Percentiles rank a stretch among this genome's conserved stretches.
These are phyloP conservation scores for Triticum timopheevii DNA, from an alignment of 176 grass and related monocot genomes.

Conservation along the genomic window DNA sequence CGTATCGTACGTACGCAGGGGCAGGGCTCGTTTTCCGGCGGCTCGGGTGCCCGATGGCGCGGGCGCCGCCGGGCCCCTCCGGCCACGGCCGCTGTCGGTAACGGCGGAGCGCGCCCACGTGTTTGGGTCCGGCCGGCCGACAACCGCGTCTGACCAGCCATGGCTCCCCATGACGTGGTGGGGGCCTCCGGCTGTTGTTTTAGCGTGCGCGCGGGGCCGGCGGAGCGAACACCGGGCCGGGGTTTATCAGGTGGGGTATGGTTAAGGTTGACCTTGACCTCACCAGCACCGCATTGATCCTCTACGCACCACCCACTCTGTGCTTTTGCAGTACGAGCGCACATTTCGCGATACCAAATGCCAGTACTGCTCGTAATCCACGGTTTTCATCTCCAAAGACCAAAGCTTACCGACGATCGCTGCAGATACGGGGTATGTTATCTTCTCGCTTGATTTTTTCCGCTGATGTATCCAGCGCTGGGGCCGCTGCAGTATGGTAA, in stretches of 20 bases:
- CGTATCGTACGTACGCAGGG: neutral
- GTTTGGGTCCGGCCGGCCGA: conserved; percentile 12
- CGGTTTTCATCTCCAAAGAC: neutral
- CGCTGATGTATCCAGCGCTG: neutral
- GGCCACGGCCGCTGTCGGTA: conserved; percentile 44
- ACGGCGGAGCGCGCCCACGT: conserved; percentile 8
- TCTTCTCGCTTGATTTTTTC: conserved; percentile 8
- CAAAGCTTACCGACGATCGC: conserved; percentile 10
- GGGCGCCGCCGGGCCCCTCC: conserved; percentile 15
- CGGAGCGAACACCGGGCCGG: neutral
- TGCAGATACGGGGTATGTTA: neutral
- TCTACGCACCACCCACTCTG: neutral
- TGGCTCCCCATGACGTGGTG: conserved; percentile 54
- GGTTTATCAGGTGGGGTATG: neutral
- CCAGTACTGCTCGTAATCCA: neutral
- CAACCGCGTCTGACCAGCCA: conserved; percentile 41
- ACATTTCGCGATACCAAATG: neutral
- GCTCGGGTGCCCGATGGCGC: neutral
- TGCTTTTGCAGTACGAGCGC: no score
- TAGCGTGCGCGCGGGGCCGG: neutral
- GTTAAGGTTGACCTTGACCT: conserved; percentile 38
- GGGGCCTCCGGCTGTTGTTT: neutral
- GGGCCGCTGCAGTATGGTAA: neutral
- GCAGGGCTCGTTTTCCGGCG: neutral
- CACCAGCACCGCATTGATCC: neutral